phyloP scores from a whole-genome alignment of 495 filamentous ascomycete species.

The Talaromyces nanjingensis region DNA sequence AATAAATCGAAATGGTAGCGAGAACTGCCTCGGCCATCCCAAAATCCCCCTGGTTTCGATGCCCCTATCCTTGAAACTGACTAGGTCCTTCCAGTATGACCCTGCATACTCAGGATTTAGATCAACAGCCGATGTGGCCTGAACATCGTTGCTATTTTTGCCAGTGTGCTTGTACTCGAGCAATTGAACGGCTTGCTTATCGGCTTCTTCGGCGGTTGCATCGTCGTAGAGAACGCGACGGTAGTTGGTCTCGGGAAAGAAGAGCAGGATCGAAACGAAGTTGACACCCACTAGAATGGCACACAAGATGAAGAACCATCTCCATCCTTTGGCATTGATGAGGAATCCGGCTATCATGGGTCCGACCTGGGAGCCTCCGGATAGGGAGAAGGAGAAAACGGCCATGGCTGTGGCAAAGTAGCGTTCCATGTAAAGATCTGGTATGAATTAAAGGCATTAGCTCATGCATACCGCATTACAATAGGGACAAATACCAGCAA shows the following conservation, averaged over 20 bases:
- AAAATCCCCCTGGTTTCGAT: not conserved
- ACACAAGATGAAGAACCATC: slow-evolving; percentile 30
- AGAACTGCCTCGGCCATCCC: slow-evolving; percentile 13
- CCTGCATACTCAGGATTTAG: not conserved
- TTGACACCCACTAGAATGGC: slow-evolving; percentile 24
- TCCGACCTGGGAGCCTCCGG: slow-evolving; percentile 28
- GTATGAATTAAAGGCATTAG: not conserved
- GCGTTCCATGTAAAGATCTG: slow-evolving; percentile 30
- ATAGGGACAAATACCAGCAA: slow-evolving; percentile 20
- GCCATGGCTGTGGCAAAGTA: slow-evolving; percentile 37
- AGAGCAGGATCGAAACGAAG: slow-evolving; percentile 22
- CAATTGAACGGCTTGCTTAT: slow-evolving; percentile 11
- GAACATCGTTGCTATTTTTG: not conserved
- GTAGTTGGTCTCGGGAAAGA: slow-evolving; percentile 25
- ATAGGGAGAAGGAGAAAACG: slow-evolving; percentile 27
- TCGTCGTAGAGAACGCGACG: slow-evolving; percentile 12
- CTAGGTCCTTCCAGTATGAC: slow-evolving; percentile 23
- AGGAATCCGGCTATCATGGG: slow-evolving; percentile 28
- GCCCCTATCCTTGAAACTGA: slow-evolving; percentile 13
- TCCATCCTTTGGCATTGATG: slow-evolving; percentile 22
- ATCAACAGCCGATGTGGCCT: not conserved
- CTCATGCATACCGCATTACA: not conserved
- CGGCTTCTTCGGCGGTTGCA: slow-evolving; percentile 10
- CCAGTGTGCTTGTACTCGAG: slow-evolving; percentile 2
- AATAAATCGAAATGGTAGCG: slow-evolving; percentile 28